Evolutionary conservation across 129 eudicot genomes (phyloP), one percentile per base, ranked within the genome.

Genomic region (Silybum marianum): DNA sequence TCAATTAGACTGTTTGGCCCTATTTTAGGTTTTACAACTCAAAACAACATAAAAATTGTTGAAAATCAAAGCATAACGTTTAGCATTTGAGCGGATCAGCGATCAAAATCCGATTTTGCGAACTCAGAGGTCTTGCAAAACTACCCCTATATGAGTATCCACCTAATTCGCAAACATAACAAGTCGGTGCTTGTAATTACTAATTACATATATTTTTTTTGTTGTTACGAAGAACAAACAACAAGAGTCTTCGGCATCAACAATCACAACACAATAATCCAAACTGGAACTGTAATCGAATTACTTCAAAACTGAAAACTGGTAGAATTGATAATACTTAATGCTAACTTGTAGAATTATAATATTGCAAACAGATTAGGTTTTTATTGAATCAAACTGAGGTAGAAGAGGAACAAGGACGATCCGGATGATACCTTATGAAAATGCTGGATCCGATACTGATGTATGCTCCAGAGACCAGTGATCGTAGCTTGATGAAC

Each of bases 381-480:
- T 6, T 23, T 60, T 25, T 4, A 38, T 24, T 73, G 78, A 72
- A 72, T 60, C 13, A 23, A 80, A 60, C 19, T 7, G 44, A 72
- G 10, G 26, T 2, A 21, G 26, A 21, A 62, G 26, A 62, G 1
- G 26, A 62, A 62, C 11, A 62, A 62, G 69, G 38, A 26, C 2
- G 69, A 44, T 69, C 24, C 16, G 58, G 32, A 78, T 7, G 51
- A 69, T 69, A 78, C 82, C 83, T 79, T 70, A 28, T 6, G 26
- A 81, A 81, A 81, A 74, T 19, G 75, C 9, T 81, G 69, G 75
- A 81, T 81, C 84, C 73, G 81, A 78, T 8, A 16, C 51, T 80
- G 72, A 54, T 14, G 69, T 75, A 63, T 76, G 68, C 60, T 44
- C 14, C 54, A 44, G 54, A 44, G 11, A 2, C 13, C 8, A 44